These are phyloP conservation scores for Coniochaeta hoffmannii DNA, from an alignment of 2,329 filamentous ascomycete genomes.

Conservation along the genomic window DNA sequence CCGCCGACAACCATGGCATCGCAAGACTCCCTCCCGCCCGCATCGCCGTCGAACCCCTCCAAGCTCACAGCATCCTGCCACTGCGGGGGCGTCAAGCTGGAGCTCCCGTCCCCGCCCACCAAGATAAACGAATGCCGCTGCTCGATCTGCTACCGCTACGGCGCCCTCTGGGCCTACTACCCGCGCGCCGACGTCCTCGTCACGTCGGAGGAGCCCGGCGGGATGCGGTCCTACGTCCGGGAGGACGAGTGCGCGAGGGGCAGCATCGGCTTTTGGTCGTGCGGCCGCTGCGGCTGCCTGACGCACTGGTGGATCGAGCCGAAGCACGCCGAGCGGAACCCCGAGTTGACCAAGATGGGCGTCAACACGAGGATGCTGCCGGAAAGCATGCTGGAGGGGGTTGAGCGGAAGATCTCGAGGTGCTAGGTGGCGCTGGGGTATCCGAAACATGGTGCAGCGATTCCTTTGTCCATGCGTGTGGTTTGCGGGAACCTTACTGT, in stretches of 20 bases:
- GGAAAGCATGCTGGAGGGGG: neutral
- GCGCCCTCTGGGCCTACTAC: conserved; percentile 8
- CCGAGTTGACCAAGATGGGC: neutral
- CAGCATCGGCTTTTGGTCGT: conserved; percentile 5
- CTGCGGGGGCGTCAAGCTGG: conserved; percentile 7
- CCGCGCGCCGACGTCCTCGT: conserved; percentile 4
- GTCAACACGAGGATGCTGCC: conserved; percentile 1
- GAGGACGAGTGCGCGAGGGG: neutral
- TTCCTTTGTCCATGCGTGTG: neutral
- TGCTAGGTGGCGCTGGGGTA: neutral
- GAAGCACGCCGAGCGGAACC: neutral
- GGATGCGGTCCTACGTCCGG: conserved; percentile 1
- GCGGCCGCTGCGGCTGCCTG: conserved; percentile 7
- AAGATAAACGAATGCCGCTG: conserved; percentile 8
- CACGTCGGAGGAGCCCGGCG: neutral
- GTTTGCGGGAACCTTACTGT: neutral
- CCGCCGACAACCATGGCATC: too few relatives aligned
- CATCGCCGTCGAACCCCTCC: neutral
- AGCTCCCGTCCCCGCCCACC: conserved; percentile 5
- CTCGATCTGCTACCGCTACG: conserved; percentile 8
- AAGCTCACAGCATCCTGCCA: conserved; percentile 4
- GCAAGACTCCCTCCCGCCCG: conserved; percentile 2
- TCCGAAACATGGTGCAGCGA: neutral
- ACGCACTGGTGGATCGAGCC: conserved; percentile 9
- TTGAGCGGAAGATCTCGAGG: neutral